Evolutionary conservation across 2,329 filamentous ascomycete species (phyloP), one percentile per base, ranked within the genome.

Genomic region (Alternaria triticimaculans): DNA sequence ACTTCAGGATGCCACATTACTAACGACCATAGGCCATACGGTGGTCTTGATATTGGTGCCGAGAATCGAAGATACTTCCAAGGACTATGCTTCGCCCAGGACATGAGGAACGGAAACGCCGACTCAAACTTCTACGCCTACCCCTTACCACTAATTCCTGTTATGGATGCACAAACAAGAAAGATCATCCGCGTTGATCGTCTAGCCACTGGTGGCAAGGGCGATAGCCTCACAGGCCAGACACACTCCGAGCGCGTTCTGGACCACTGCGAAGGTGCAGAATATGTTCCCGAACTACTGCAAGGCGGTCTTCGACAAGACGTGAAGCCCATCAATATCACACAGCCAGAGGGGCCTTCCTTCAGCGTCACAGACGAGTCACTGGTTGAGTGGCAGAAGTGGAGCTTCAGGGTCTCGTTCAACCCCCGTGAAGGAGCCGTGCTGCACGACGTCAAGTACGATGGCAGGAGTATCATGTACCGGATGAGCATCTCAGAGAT

Each of bases 361-460:
- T 93, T 93, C 78, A 82, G 80, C 0, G 83, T 91, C 10, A 81
- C 76, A 2, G 77, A 83, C 25, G 79, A 83, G 26, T 80, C 78
- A 15, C 68, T 82, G 5, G 77, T 84, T 11, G 79, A 83, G 45
- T 84, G 82, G 82, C 81, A 84, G 70, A 84, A 83, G 68, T 84
- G 82, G 82, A 60, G 77, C 21, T 80, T 81, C 67, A 72, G 79
- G 23, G 76, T 80, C 4, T 79, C 77, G 0, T 81, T 80, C 70
- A 81, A 80, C 49, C 74, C 76, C 11, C 74, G 79, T 12, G 79
- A 93, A 76, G 90, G 91, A 8, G 86, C 88, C 9, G 89, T 91
- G 3, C 82, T 93, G 4, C 89, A 93, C 90, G 89, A 93, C 68
- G 80, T 93, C 15, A 84, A 85, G 72, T 93, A 91, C 72, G 88